phyloP scores from a whole-genome alignment of 331 rosid genomes.

The Quercus tomentella region DNA sequence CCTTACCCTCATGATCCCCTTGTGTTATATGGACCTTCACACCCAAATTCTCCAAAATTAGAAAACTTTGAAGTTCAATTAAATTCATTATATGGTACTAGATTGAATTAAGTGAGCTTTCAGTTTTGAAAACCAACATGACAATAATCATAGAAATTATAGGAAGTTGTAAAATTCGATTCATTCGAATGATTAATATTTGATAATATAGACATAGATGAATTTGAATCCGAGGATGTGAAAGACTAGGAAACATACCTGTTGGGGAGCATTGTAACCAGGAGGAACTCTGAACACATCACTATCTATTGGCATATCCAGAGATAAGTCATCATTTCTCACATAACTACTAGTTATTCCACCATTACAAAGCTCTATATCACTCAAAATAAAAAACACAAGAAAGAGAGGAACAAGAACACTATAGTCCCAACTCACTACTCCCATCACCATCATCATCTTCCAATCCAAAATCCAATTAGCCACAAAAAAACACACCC shows the following conservation, averaged over 20 bases:
- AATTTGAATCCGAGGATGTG: background rate
- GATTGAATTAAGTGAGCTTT: background rate
- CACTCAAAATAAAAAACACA: constrained; percentile 3
- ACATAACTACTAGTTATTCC: constrained; percentile 43
- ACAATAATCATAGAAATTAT: background rate
- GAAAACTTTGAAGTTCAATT: background rate
- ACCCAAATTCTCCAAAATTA: background rate
- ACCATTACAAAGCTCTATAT: constrained; percentile 24
- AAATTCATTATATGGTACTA: background rate
- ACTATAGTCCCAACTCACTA: background rate
- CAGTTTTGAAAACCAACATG: background rate
- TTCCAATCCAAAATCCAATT: background rate
- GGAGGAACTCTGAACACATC: constrained; percentile 55
- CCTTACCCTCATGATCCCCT: constrained; percentile 45
- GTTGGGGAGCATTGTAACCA: constrained; percentile 48
- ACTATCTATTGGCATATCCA: constrained; percentile 62
- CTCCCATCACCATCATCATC: constrained; percentile 12
- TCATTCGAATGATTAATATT: no score
- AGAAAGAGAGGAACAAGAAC: constrained; percentile 6
- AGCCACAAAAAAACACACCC: no score
- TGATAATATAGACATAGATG: background rate
- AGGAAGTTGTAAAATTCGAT: background rate
- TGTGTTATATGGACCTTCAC: constrained; percentile 56
- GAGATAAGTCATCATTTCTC: constrained; percentile 31
- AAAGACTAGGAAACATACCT: constrained; percentile 20